phyloP scores from a whole-genome alignment of 768 basidiomycete species.

The Artomyces pyxidatus region DNA sequence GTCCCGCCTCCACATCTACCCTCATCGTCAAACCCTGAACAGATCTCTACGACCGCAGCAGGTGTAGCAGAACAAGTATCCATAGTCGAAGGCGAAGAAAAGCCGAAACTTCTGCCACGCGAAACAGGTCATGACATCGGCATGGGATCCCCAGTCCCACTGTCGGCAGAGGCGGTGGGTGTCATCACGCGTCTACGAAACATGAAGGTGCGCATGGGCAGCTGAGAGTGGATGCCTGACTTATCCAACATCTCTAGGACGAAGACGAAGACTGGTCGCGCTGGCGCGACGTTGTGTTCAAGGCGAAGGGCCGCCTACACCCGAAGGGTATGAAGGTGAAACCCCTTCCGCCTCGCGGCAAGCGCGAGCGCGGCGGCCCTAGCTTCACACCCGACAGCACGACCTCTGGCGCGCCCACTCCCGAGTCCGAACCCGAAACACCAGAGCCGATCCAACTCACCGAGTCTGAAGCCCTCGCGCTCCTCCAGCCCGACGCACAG shows the following conservation, averaged over 20 bases:
- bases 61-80: neutral
- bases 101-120: slow-evolving; percentile 54
- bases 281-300: slow-evolving; percentile 81
- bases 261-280: slow-evolving; percentile 85
- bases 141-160: slow-evolving; percentile 76
- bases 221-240: neutral
- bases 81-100: slow-evolving; percentile 1
- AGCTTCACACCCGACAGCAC: slow-evolving; percentile 4
- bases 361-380: slow-evolving; percentile 51
- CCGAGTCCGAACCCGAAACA: neutral
- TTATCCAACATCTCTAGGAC: slow-evolving; percentile 42
- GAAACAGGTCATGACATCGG: slow-evolving; percentile 86
- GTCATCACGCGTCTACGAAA: slow-evolving; percentile 76
- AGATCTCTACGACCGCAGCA: neutral
- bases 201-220: slow-evolving; percentile 54
- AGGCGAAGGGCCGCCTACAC: slow-evolving; percentile 53
- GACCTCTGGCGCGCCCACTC: neutral
- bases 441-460: slow-evolving; percentile 27
- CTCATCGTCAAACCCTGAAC: neutral
- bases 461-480: slow-evolving; percentile 39
- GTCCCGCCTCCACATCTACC: slow-evolving; percentile 35
- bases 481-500: slow-evolving; percentile 13
- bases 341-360: slow-evolving; percentile 53
- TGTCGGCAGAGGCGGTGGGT: slow-evolving; percentile 68
- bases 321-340: slow-evolving; percentile 32